Percentiles rank a stretch among this genome's conserved stretches.
Conservation (phyloP, 2,329 filamentous ascomycete species). For the Epicoccum nigrum region DNA sequence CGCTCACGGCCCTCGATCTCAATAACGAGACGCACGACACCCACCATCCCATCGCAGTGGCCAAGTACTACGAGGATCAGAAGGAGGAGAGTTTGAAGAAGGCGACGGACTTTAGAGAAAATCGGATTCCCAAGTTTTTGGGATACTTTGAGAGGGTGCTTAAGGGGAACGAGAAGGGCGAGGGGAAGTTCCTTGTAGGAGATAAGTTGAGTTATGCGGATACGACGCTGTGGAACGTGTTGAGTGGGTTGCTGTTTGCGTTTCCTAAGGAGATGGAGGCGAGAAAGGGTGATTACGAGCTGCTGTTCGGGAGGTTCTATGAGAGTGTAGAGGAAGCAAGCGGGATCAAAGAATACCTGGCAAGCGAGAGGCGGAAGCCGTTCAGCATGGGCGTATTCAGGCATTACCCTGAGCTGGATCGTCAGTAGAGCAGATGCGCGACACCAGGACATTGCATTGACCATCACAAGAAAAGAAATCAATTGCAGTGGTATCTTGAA, state of each 20-base stretch:
- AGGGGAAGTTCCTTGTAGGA: conserved; percentile 70
- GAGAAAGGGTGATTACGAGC: conserved; percentile 63
- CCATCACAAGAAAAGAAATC: conserved; percentile 41
- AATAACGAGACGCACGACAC: conserved; percentile 75
- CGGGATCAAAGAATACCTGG: conserved; percentile 71
- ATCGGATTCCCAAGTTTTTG: conserved; percentile 74
- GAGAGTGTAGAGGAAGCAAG: conserved; percentile 66
- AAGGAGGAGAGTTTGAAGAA: conserved; percentile 68
- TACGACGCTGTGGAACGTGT: conserved; percentile 72
- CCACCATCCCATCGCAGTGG: conserved; percentile 71
- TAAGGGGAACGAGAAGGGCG: conserved; percentile 60
- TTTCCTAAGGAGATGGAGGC: conserved; percentile 71
- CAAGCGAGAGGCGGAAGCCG: conserved; percentile 65
- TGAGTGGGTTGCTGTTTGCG: conserved; percentile 63
- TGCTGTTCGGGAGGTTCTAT: conserved; percentile 67
- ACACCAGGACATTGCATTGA: background rate
- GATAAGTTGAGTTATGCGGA: conserved; percentile 73
- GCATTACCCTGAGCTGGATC: conserved; percentile 75
- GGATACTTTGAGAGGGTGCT: conserved; percentile 73
- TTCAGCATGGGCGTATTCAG: conserved; percentile 73
- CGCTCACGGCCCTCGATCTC: conserved; percentile 73
- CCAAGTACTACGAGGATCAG: conserved; percentile 75
- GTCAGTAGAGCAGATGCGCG: conserved; percentile 41
- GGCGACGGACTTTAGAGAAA: conserved; percentile 63
- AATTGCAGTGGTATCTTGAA: conserved; percentile 48